phyloP scores from a whole-genome alignment of 164 flowering plant genomes.

The Annona squamosa region DNA sequence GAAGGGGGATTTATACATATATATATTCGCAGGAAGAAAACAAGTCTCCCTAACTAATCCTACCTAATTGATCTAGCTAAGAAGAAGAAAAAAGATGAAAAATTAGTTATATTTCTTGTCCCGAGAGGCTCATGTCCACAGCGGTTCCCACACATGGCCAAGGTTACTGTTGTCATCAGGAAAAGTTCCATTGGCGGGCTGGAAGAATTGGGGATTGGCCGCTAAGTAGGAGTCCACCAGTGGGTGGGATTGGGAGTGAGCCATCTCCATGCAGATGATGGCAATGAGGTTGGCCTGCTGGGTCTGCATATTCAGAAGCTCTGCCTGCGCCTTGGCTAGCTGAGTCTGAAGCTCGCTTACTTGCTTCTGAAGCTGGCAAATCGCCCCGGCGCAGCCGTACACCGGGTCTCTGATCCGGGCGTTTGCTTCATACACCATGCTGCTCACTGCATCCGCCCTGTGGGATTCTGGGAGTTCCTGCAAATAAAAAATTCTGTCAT shows the following conservation, averaged over 20 bases:
- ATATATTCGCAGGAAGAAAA: too few relatives aligned
- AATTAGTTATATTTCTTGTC: neutral
- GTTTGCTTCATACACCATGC: conserved; percentile 79
- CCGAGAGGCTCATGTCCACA: conserved; percentile 23
- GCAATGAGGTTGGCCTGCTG: conserved; percentile 47
- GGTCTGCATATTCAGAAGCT: conserved; percentile 41
- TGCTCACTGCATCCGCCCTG: conserved; percentile 72
- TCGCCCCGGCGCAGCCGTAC: conserved; percentile 70
- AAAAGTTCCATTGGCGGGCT: conserved; percentile 14
- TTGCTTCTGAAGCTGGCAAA: conserved; percentile 67
- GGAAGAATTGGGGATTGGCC: conserved; percentile 11
- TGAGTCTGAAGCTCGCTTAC: conserved; percentile 56
- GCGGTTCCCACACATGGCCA: conserved; percentile 33
- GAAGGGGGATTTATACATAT: too few relatives aligned
- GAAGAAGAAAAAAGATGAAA: neutral
- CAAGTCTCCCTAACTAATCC: too few relatives aligned
- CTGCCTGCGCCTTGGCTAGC: conserved; percentile 62
- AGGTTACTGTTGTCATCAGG: conserved; percentile 19
- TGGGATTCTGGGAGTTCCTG: conserved; percentile 68
- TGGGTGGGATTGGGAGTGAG: conserved; percentile 15
- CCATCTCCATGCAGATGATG: conserved; percentile 46
- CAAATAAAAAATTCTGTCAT: neutral
- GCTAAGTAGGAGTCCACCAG: conserved; percentile 1
- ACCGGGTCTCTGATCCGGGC: conserved; percentile 70
- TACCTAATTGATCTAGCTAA: too few relatives aligned